Base-by-base conservation (phyloP, 768 basidiomycete species). In the Lanmaoa pseudosensibilis region DNA sequence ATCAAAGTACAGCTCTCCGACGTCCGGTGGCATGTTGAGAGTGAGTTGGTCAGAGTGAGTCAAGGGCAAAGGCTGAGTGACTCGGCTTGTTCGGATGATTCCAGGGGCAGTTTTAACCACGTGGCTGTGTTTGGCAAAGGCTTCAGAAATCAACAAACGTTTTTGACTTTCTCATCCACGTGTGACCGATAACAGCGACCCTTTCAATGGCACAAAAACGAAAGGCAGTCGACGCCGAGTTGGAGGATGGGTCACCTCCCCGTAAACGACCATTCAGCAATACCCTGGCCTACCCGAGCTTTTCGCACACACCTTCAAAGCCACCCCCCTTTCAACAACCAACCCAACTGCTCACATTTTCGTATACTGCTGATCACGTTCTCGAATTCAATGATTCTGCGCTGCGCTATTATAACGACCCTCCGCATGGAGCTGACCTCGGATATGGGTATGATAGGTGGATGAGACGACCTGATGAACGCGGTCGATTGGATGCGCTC, bases 401-500 rank as follows among this genome's bases (percentile, higher is more conserved):
- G 0, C 62, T 92, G 75, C 80, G 85, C 47, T 92, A 88, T 68
- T 90, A 83, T 61, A 77, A 84, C 44, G 77, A 82, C 46, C 90
- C 90, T 11, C 92, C 90, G 4, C 70, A 61, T 7, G 76, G 79
- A 8, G 88, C 88, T 1, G 80, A 89, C 60, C 79, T 94, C 2
- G 73, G 77, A 1, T 80, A 85, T 70, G 88, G 87, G 1, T 93
- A 89, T 69, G 84, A 90, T 12, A 77, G 79, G 12, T 94, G 92
- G 88, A 75, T 81, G 12, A 81, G 80, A 54, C 78, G 83, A 38
- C 79, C 82, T 1, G 90, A 91, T 54, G 82, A 82, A 61, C 76
- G 79, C 30, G 84, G 85, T 23, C 75, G 93, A 47, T 69, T 93
- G 13, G 92, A 92, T 63, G 73, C 79, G 2, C 76, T 94, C 38